Base-by-base conservation (phyloP, 495 filamentous ascomycete species). In the Talaromyces ruber region DNA sequence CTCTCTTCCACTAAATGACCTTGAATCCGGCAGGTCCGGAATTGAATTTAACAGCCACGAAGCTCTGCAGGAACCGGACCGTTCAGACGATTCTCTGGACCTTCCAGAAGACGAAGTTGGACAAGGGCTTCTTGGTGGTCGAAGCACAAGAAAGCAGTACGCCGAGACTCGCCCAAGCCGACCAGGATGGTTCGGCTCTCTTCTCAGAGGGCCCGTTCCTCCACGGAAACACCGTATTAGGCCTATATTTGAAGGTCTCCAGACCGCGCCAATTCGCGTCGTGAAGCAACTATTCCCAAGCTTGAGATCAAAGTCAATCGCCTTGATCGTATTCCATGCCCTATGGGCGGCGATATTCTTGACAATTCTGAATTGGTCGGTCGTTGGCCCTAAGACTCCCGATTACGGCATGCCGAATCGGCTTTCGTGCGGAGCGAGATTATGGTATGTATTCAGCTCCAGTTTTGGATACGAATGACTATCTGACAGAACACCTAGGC, bases 271-370 rank as follows among this genome's bases (percentile, higher is more conserved):
- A 0, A 74, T 82, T 65, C 74, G 76, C 29, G 66, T 90, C 12
- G 68, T 92, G 50, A 79, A 86, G 53, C 79, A 72, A 37, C 79
- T 76, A 43, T 70, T 88, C 16, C 88, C 87, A 22, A 79, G 72
- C 37, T 74, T 66, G 47, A 75, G 53, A n/a, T 79, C 83, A 45
- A 79, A 83, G 54, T 66, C 83, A 7, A 68, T 72, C 11, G 69
- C 85, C 3, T 72, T 89, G 37, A 68, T 84, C 4, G 68, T 67
- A 9, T 87, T 78, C 56, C 74, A 88, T 51, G 73, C 81, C 2
- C 43, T 84, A 58, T 93, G 90, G 90, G 75, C 89, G 1, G 66
- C 85, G 9, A 76, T 83, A 2, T 93, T 92, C 64, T 72, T 84
- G 18, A 66, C 82, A 3, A 79, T 88, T n/a, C 71, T 88, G 67